Evolutionary conservation across 805 yeast species (phyloP), one percentile per base, ranked within the genome.

Genomic region (Candida maris): DNA sequence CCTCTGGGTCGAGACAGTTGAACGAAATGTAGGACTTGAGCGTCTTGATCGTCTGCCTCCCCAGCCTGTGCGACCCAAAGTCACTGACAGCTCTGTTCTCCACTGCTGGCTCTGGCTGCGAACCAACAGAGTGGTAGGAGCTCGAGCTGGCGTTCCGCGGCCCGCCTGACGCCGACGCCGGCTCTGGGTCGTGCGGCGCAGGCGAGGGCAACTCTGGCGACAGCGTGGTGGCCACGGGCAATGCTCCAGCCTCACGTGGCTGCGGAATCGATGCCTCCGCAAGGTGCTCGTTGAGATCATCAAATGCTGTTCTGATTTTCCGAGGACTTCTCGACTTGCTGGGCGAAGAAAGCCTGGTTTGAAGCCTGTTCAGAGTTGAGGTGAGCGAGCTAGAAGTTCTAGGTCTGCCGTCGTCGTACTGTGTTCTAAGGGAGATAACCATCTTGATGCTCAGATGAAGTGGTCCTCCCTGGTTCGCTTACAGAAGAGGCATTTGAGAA

Each of bases 281-380:
- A 27, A 6, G 38, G 43, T 34, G 16, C 4, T 35, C 45, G 13
- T 43, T 27, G 24, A 46, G 22, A 19, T 39, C 33, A 31, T 46
- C 51, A 36, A 46, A 46, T 5, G 51, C 51, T 1, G 51, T 46
- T 19, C 37, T 39, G 12, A 46, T 46, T 29, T 46, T 46, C 20
- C 42, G 40, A 9, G 51, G 51, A 7, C 48, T 43, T 21, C 38
- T 44, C 9, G 51, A 46, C 23, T 31, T 43, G 15, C 44, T 34
- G 12, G 51, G 45, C n/a, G 43, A 30, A 8, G 46, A 27, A 25
- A 46, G 34, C 23, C 51, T 37, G 30, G 36, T 41, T 23, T 46
- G 51, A 12, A 46, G 27, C 14, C 51, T 27, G n/a, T 24, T 41
- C 20, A 46, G 24, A 1, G 48, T 43, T 12, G 51, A 46, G 9